Evolutionary conservation across 805 yeast species (phyloP).

Genomic region (Danielia reshetovae): DNA sequence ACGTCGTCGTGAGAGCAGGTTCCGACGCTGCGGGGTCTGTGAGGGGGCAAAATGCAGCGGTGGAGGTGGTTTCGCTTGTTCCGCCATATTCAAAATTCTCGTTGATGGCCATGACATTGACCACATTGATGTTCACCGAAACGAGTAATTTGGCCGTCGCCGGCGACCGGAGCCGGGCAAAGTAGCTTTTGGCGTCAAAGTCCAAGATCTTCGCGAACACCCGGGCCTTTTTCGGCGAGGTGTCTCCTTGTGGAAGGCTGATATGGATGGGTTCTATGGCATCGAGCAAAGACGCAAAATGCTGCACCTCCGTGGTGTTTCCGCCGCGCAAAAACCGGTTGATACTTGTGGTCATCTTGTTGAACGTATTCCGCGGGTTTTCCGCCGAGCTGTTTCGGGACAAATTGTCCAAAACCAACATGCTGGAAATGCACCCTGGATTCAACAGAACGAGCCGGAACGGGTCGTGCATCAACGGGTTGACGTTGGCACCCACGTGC

Average conservation of each 20-base stretch:
- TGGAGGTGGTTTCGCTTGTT: slow-evolving; percentile 17
- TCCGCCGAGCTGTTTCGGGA: slow-evolving; percentile 3
- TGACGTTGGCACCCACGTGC: slow-evolving; percentile 51
- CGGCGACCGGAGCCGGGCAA: slow-evolving; percentile 24
- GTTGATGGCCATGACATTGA: slow-evolving; percentile 43
- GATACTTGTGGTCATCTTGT: slow-evolving; percentile 31
- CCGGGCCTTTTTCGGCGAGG: slow-evolving; percentile 1
- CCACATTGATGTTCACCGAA: slow-evolving; percentile 46
- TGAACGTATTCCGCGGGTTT: slow-evolving; percentile 24
- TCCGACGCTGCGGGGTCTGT: slow-evolving; percentile 7
- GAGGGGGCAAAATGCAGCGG: slow-evolving; percentile 20
- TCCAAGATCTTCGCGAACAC: slow-evolving; percentile 27
- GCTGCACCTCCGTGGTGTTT: neutral
- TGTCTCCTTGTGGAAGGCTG: neutral
- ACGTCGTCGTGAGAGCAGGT: slow-evolving; percentile 1
- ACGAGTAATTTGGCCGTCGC: slow-evolving; percentile 35
- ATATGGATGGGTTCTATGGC: neutral
- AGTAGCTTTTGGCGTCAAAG: slow-evolving; percentile 28
- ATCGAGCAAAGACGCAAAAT: neutral
- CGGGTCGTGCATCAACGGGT: slow-evolving; percentile 51
- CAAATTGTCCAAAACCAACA: slow-evolving; percentile 11
- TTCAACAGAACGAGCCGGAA: slow-evolving; percentile 49
- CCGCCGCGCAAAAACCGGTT: slow-evolving; percentile 23
- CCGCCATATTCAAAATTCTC: slow-evolving; percentile 19
- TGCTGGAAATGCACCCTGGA: slow-evolving; percentile 45